A percentile compares a stretch with the other conserved stretches of the same genome.
Conservation (phyloP, 768 basidiomycete species). For the Russula emetica region DNA sequence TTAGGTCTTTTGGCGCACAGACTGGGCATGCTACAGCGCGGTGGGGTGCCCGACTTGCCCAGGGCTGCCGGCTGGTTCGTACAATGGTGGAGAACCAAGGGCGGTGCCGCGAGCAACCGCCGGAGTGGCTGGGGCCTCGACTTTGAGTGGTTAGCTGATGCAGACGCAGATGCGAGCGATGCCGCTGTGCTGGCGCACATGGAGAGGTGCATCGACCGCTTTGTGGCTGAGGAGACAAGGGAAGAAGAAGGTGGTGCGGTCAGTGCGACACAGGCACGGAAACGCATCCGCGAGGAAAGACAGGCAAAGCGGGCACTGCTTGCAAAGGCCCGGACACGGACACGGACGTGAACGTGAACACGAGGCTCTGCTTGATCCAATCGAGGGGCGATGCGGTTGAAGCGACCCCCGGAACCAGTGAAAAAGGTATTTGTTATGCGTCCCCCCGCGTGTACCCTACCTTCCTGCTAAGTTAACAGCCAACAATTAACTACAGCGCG, state of each 20-base stretch:
- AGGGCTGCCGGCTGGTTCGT: slow-evolving; percentile 81
- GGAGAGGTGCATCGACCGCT: slow-evolving; percentile 62
- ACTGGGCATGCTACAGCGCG: slow-evolving; percentile 78
- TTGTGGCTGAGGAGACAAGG: slow-evolving; percentile 41
- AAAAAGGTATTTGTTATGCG: not conserved
- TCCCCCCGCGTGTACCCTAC: not conserved
- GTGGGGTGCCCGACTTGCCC: slow-evolving; percentile 63
- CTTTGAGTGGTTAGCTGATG: slow-evolving; percentile 56
- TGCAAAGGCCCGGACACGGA: slow-evolving; percentile 30
- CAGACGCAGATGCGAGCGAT: slow-evolving; percentile 28
- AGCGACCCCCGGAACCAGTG: not conserved
- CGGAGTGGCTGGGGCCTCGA: slow-evolving; percentile 83
- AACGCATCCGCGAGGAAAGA: slow-evolving; percentile 44
- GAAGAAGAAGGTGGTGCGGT: slow-evolving; percentile 56
- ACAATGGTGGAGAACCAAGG: slow-evolving; percentile 81
- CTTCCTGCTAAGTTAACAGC: not conserved
- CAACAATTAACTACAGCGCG: not conserved
- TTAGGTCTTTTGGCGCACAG: slow-evolving; percentile 64
- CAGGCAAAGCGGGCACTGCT: slow-evolving; percentile 39
- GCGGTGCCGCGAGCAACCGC: slow-evolving; percentile 38
- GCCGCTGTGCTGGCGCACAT: slow-evolving; percentile 55
- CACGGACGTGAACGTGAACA: too few species aligned
- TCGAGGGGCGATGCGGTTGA: not conserved
- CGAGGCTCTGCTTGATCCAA: slow-evolving; percentile 3
- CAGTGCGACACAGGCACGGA: slow-evolving; percentile 70